Base-by-base conservation (phyloP, 495 filamentous ascomycete species). In the Poronia punctata region DNA sequence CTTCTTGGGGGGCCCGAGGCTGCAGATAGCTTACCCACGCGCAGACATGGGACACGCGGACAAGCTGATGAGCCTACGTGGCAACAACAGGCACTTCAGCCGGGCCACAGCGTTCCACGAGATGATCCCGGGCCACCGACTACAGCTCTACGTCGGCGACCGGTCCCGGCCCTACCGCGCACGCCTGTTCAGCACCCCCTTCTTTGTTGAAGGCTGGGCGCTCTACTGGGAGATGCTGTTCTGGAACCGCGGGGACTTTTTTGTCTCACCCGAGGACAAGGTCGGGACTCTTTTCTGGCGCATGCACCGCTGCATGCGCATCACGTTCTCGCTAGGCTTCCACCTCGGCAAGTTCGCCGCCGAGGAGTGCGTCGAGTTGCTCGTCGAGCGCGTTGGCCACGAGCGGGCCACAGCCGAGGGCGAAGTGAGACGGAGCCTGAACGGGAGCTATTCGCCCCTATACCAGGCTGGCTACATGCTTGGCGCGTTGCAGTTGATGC, bases 381-480 rank as follows among this genome's bases (percentile, higher is more conserved):
- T 67, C 8, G 62, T 67, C 9, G 46, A 60, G 8, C 53, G 46
- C 30, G 71, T 72, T 1, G 72, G 72, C 12, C 72, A 76, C 49
- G 70, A 76, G 50, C 50, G 69, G n/a, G 61, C 64, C 2, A 74
- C 70, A n/a, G 72, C 72, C 5, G 70, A 76, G 50, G 72, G 70
- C 17, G 72, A 74, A 43, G 68, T 76, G 2, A 57, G 72, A n/a
- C 52, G 72, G 5, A 65, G 61, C 9, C 51, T 71, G 12, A 66
- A 60, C 32, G 64, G 63, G 11, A 65, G 64, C 25, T 75, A 73
- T 37, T 57, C 60, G 1, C 70, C 72, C 6, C 43, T 74, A 7
- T 75, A 75, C 49, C 70, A 74, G 49, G 68, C 66, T 5, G 71
- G 68, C 3, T 74, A 75, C 43, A 68, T 72, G 67, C 51, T 74